A percentile compares a stretch with the other conserved stretches of the same genome.
phyloP scores from a whole-genome alignment of 2,329 filamentous ascomycete species.

The Colletotrichum sp. region DNA sequence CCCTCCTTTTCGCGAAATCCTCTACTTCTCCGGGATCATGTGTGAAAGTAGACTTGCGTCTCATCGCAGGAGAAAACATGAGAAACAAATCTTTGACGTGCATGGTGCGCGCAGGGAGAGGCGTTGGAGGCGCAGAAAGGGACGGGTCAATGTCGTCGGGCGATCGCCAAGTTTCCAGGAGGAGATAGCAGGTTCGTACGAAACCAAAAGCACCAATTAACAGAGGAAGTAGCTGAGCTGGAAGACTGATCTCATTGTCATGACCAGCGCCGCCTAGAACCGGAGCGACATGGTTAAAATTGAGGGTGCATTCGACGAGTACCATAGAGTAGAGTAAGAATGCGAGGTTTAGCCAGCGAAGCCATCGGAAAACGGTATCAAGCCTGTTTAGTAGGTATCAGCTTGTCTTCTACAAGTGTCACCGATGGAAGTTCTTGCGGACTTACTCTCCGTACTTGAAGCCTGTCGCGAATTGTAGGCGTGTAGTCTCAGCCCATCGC shows the following conservation, averaged over 20 bases:
- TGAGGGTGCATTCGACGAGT: slow-evolving; percentile 30
- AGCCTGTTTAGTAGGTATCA: no score
- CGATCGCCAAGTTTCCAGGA: slow-evolving; percentile 17
- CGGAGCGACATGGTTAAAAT: slow-evolving; percentile 28
- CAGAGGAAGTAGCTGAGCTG: slow-evolving; percentile 27
- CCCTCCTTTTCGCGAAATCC: not conserved
- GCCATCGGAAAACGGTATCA: slow-evolving; percentile 12
- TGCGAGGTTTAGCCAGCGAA: slow-evolving; percentile 26
- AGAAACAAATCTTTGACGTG: not conserved
- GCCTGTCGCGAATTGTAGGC: slow-evolving; percentile 24
- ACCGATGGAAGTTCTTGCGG: not conserved
- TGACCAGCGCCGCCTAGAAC: slow-evolving; percentile 24
- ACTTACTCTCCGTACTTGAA: slow-evolving; percentile 25
- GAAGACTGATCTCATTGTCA: slow-evolving; percentile 22
- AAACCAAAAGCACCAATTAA: slow-evolving; percentile 27
- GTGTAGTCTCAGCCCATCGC: slow-evolving; percentile 2
- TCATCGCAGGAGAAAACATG: not conserved
- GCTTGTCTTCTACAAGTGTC: no score
- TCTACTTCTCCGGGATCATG: not conserved
- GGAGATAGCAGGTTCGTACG: slow-evolving; percentile 20
- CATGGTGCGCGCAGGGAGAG: not conserved
- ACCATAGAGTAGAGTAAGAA: slow-evolving; percentile 30
- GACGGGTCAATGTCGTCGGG: slow-evolving; percentile 1
- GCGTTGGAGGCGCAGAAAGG: not conserved
- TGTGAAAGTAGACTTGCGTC: not conserved